phyloP scores from a whole-genome alignment of 139 green algal species.

The Trebouxia sp. region DNA sequence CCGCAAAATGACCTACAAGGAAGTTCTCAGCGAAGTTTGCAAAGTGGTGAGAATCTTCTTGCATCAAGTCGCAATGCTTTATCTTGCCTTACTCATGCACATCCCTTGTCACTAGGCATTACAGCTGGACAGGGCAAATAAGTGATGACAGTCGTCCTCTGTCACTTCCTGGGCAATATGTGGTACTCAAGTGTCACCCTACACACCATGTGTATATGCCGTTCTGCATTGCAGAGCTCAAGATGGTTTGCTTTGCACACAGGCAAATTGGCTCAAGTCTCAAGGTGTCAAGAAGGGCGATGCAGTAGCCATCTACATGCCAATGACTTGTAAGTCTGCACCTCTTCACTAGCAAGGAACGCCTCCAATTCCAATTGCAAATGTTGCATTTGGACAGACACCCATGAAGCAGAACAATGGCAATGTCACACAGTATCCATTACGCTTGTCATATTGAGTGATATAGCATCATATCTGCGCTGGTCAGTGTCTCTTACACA shows the following conservation, averaged over 20 bases:
- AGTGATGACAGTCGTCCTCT: too few species aligned
- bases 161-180: too few species aligned
- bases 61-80: neutral
- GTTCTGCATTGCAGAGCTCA: neutral
- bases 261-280: constrained; percentile 89
- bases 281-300: constrained; percentile 86
- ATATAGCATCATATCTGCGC: too few species aligned
- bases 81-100: neutral
- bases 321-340: constrained; percentile 61
- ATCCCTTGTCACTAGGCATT: neutral
- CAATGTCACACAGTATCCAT: too few species aligned
- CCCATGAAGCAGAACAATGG: too few species aligned
- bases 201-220: too few species aligned
- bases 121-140: too few species aligned
- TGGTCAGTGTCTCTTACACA: too few species aligned
- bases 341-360: too few species aligned
- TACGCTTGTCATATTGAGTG: too few species aligned
- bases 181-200: too few species aligned
- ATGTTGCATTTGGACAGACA: neutral
- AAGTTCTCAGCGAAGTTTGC: constrained; percentile 77
- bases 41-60: constrained; percentile 48
- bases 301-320: constrained; percentile 87
- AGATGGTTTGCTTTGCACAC: constrained; percentile 32
- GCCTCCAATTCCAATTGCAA: too few species aligned
- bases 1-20: constrained; percentile 69